A percentile compares a stretch with the other conserved stretches of the same genome.
Conservation (phyloP, 2,329 filamentous ascomycete genomes). For the Fusarium citri region DNA sequence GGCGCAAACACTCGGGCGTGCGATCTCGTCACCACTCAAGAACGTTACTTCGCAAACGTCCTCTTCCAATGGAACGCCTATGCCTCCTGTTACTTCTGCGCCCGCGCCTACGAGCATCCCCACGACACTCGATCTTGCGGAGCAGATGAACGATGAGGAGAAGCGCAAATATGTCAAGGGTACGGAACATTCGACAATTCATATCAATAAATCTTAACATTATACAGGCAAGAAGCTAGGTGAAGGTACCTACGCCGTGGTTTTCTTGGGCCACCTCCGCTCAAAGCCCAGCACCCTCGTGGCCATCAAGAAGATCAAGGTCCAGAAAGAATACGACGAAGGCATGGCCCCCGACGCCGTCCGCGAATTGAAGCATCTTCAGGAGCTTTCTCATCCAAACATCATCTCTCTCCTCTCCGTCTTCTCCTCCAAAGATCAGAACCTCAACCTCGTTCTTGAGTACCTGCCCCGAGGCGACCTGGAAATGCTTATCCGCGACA, state of each 20-base stretch:
- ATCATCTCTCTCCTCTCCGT: slow-evolving; percentile 93
- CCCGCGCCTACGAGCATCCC: slow-evolving; percentile 49
- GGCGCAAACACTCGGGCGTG: slow-evolving; percentile 43
- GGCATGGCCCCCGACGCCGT: slow-evolving; percentile 95
- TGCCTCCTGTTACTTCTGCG: slow-evolving; percentile 48
- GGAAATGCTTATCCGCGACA: slow-evolving; percentile 92
- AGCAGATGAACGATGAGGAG: slow-evolving; percentile 84
- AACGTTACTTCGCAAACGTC: slow-evolving; percentile 49
- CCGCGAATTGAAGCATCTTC: slow-evolving; percentile 93
- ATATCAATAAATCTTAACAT: not conserved
- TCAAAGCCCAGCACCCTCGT: slow-evolving; percentile 78
- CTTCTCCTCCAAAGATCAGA: slow-evolving; percentile 96
- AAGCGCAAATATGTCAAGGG: slow-evolving; percentile 92
- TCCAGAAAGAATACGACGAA: slow-evolving; percentile 86
- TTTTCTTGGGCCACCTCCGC: slow-evolving; percentile 87
- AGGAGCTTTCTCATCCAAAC: slow-evolving; percentile 94
- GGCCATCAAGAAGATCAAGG: slow-evolving; percentile 94
- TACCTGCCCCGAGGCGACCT: slow-evolving; percentile 94
- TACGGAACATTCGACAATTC: slow-evolving; percentile 46
- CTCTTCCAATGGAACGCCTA: slow-evolving; percentile 60
- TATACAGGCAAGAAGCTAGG: slow-evolving; percentile 84
- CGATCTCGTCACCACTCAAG: slow-evolving; percentile 60
- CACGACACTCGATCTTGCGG: slow-evolving; percentile 70
- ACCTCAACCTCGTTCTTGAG: slow-evolving; percentile 95
- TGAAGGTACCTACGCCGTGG: slow-evolving; percentile 96